Percentiles rank a stretch among this genome's conserved stretches.
phyloP scores from a whole-genome alignment of 2,329 filamentous ascomycete genomes.

The Helicocarpus griseus region DNA sequence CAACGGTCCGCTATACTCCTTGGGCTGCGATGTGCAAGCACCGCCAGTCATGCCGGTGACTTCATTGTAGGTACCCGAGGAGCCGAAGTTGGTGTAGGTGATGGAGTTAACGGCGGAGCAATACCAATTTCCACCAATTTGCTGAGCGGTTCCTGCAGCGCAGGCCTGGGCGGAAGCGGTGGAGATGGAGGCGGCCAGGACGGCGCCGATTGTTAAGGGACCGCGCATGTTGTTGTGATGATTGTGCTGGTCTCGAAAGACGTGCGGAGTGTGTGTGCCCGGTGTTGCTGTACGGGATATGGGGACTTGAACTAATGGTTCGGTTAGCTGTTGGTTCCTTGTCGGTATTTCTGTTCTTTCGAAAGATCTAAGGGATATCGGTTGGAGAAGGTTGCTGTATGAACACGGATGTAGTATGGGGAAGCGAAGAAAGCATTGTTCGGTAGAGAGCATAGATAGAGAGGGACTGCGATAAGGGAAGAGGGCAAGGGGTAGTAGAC shows the following conservation, averaged over 20 bases:
- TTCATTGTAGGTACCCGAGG: conserved; percentile 53
- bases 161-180: conserved; percentile 14
- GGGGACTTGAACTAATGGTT: no score
- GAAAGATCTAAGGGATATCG: no score
- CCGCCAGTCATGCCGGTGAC: conserved; percentile 52
- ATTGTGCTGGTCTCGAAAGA: background rate
- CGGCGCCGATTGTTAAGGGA: conserved; percentile 10
- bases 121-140: conserved; percentile 52
- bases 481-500: no score
- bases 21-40: conserved; percentile 44
- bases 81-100: conserved; percentile 55
- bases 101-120: conserved; percentile 57
- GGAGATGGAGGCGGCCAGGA: conserved; percentile 12
- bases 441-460: no score
- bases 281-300: no score
- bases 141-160: conserved; percentile 12
- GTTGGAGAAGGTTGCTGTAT: no score
- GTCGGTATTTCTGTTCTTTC: no score
- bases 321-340: no score
- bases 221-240: conserved; percentile 10
- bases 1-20: conserved; percentile 50
- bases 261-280: background rate
- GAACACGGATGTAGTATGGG: no score
- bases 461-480: no score
- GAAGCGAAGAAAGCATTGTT: no score